Evolutionary conservation across 129 eudicot genomes (phyloP), one percentile per base, ranked within the genome.

Genomic region (Logfia minima): DNA sequence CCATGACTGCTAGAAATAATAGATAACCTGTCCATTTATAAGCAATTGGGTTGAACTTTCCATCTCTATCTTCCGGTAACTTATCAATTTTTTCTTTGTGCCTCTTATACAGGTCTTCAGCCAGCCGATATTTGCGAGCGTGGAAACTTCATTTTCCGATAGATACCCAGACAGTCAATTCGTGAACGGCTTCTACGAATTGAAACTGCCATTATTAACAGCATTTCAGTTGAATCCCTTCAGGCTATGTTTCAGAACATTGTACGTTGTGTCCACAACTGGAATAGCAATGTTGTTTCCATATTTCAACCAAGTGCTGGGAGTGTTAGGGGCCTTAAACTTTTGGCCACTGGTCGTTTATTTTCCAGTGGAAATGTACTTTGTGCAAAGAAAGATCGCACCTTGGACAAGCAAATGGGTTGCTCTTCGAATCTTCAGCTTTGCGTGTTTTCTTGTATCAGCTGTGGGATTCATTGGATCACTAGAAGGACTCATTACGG

Each of bases 341-440:
- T 92, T 92, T 79, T 92, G 96, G 97, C 93, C 97, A 4, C 56
- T 92, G 14, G 83, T 84, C 16, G 77, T 92, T 26, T 89, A 86
- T 67, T 89, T 87, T 71, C 97, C 97, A 0, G 87, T 87, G 28
- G 90, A 89, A 79, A 92, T 92, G 97, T 87, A 89, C 72, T 32
- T 89, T 76, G 85, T 75, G 45, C 97, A 86, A 82, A 84, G 73
- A 70, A 81, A 78, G 0, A 81, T 87, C 34, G 66, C 59, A 79
- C 56, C 90, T 13, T 84, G 93, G 96, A 81, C 92, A 45, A 62
- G 29, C 17, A 77, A 66, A 41, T 87, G 92, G 84, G 70, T 92
- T 63, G 55, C 82, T 28, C 84, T 92, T 66, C 76, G 71, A 13
- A 21, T 74, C 17, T 89, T 82, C 70, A 83, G 89, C 66, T 28